These are phyloP conservation scores for Warburgia ugandensis DNA, from an alignment of 164 flowering plant genomes.

Conservation along the genomic window DNA sequence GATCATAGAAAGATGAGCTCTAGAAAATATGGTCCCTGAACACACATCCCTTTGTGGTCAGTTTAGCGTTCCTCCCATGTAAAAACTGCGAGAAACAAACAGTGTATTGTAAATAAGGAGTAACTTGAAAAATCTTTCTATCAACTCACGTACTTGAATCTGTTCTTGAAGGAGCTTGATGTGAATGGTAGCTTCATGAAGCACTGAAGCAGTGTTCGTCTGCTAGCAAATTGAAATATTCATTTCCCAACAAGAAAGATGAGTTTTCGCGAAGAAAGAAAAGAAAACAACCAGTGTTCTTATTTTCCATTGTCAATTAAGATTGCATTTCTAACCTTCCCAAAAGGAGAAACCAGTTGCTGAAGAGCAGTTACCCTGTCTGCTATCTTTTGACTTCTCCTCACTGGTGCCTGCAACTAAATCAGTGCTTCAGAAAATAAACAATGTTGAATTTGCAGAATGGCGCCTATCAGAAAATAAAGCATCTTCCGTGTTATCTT, in stretches of 20 bases:
- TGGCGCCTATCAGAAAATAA: no score
- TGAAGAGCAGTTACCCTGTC: slow-evolving; percentile 67
- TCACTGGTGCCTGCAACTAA: slow-evolving; percentile 26
- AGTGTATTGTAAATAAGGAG: no score
- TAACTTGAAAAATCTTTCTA: neutral
- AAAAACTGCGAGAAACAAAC: no score
- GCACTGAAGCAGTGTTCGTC: slow-evolving; percentile 80
- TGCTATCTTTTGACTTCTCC: slow-evolving; percentile 54
- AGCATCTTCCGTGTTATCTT: no score
- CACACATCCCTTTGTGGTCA: no score
- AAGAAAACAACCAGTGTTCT: neutral
- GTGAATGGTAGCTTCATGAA: slow-evolving; percentile 48
- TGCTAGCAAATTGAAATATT: slow-evolving; percentile 17
- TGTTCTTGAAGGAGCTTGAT: slow-evolving; percentile 55
- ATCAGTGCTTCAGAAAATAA: neutral
- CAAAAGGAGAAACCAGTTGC: slow-evolving; percentile 75
- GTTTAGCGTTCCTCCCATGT: no score
- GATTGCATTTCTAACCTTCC: slow-evolving; percentile 44
- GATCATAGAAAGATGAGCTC: no score
- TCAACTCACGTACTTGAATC: slow-evolving; percentile 29
- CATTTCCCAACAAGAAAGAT: neutral
- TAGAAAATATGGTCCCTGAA: no score
- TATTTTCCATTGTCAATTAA: no score
- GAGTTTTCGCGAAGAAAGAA: neutral
- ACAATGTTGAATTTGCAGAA: no score